Evolutionary conservation across 192 early-diverging fungal species (phyloP).

Genomic region (Backusella mclennaniae): DNA sequence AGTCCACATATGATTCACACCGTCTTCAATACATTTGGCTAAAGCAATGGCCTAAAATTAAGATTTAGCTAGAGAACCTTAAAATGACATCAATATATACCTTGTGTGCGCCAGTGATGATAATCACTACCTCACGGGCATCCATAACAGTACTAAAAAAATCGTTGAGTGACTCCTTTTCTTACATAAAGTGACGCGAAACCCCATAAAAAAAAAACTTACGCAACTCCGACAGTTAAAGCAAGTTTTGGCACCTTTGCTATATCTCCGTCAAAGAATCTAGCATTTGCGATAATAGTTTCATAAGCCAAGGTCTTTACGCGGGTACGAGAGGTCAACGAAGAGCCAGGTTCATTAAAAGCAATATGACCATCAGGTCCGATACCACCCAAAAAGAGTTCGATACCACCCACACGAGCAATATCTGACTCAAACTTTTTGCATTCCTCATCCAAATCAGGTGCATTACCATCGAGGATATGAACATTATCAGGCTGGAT

Average conservation of each 20-base stretch:
- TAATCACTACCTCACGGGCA: slow-evolving; percentile 76
- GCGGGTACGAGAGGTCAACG: slow-evolving; percentile 76
- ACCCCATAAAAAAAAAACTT: slow-evolving; percentile 22
- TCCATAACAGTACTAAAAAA: slow-evolving; percentile 76
- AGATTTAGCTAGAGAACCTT: not conserved
- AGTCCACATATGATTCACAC: slow-evolving; percentile 89
- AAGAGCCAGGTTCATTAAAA: slow-evolving; percentile 90
- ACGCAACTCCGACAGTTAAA: slow-evolving; percentile 80
- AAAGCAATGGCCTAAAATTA: slow-evolving; percentile 47
- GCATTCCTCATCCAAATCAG: slow-evolving; percentile 78
- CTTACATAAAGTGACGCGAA: not conserved
- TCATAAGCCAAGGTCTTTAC: slow-evolving; percentile 87
- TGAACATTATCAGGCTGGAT: slow-evolving; percentile 82
- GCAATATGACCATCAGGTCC: slow-evolving; percentile 92
- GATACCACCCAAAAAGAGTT: slow-evolving; percentile 86
- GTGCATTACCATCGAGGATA: slow-evolving; percentile 81
- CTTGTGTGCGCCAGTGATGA: slow-evolving; percentile 85
- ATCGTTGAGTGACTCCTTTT: not conserved
- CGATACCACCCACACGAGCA: slow-evolving; percentile 73
- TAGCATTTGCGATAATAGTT: slow-evolving; percentile 81
- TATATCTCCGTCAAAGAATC: slow-evolving; percentile 83
- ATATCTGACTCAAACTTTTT: slow-evolving; percentile 77
- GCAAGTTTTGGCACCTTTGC: slow-evolving; percentile 82
- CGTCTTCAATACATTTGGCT: slow-evolving; percentile 79
- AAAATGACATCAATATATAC: not conserved